A percentile compares a stretch with the other conserved stretches of the same genome.
phyloP scores from a whole-genome alignment of 805 yeast species.

The Cyberlindnera sargentensis region DNA sequence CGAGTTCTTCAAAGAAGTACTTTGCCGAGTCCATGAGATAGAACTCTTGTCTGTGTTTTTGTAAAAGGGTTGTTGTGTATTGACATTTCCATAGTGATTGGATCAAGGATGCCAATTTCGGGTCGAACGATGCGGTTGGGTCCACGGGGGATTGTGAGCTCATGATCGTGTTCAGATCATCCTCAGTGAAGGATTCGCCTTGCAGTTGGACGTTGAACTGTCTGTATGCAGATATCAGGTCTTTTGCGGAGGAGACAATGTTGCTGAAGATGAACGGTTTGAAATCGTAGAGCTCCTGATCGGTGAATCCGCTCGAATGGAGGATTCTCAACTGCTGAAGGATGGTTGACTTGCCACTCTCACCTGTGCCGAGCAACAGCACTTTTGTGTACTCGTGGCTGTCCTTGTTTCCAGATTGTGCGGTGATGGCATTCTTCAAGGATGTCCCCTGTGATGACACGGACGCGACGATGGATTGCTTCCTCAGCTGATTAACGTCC shows the following conservation, averaged over 20 bases:
- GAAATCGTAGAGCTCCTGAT: conserved; percentile 64
- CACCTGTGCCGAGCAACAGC: conserved; percentile 78
- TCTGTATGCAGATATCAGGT: conserved; percentile 57
- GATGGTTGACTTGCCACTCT: conserved; percentile 38
- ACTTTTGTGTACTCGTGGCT: conserved; percentile 55
- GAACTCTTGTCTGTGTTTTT: conserved; percentile 58
- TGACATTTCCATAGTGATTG: conserved; percentile 48
- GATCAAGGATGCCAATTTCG: conserved; percentile 41
- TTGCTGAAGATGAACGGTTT: conserved; percentile 76
- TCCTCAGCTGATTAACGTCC: conserved; percentile 5
- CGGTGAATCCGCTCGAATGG: conserved; percentile 33
- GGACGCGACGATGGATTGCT: conserved; percentile 19
- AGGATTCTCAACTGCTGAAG: conserved; percentile 38
- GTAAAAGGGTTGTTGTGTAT: conserved; percentile 49
- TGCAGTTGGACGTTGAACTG: conserved; percentile 35
- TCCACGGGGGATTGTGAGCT: conserved; percentile 36
- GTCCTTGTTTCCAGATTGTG: conserved; percentile 16
- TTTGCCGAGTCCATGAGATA: conserved; percentile 81
- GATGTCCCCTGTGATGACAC: conserved; percentile 12
- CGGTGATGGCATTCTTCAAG: conserved; percentile 1
- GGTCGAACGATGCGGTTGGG: conserved; percentile 46
- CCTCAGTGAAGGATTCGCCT: conserved; percentile 24
- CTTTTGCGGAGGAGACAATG: conserved; percentile 68
- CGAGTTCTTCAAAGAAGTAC: conserved; percentile 64
- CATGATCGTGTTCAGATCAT: conserved; percentile 20